Evolutionary conservation across 2,329 filamentous ascomycete genomes (phyloP).

Genomic region (Colletotrichum costaricense): DNA sequence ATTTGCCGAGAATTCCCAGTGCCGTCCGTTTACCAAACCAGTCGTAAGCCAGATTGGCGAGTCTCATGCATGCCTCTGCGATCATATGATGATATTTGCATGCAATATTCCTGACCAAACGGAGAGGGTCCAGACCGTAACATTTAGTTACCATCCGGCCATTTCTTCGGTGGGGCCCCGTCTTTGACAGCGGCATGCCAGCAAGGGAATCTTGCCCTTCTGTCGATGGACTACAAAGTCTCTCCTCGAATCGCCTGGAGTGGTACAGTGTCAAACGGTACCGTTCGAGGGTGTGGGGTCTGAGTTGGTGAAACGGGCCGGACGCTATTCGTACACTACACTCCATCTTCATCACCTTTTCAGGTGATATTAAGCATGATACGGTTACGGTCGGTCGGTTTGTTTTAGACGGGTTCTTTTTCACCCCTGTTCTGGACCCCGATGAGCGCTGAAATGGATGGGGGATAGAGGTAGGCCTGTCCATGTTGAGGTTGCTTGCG

Average conservation of each 20-base stretch:
- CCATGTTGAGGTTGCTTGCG: not conserved
- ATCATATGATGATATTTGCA: not conserved
- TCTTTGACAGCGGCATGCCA: conserved; percentile 23
- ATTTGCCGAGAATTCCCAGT: not conserved
- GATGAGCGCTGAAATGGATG: not conserved
- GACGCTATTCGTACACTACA: not conserved
- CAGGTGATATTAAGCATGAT: conserved; percentile 17
- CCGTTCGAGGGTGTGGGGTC: not conserved
- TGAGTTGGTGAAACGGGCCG: not conserved
- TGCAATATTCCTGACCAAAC: not conserved
- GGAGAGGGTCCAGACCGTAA: not conserved
- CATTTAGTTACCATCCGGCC: not conserved
- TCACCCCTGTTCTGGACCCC: not conserved
- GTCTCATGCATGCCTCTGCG: not conserved
- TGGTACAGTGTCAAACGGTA: not conserved
- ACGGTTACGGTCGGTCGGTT: not conserved
- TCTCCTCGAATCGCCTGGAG: not conserved
- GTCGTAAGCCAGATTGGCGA: not conserved
- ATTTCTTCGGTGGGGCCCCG: not conserved
- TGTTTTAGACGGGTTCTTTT: not conserved
- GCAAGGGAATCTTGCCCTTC: conserved; percentile 10
- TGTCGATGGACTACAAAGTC: not conserved
- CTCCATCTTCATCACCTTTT: not conserved
- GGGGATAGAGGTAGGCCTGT: not conserved
- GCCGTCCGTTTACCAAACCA: not conserved